A percentile compares a stretch with the other conserved stretches of the same genome.
Conservation (phyloP, 2,329 filamentous ascomycete species). For the Aspergillus eucalypticola region DNA sequence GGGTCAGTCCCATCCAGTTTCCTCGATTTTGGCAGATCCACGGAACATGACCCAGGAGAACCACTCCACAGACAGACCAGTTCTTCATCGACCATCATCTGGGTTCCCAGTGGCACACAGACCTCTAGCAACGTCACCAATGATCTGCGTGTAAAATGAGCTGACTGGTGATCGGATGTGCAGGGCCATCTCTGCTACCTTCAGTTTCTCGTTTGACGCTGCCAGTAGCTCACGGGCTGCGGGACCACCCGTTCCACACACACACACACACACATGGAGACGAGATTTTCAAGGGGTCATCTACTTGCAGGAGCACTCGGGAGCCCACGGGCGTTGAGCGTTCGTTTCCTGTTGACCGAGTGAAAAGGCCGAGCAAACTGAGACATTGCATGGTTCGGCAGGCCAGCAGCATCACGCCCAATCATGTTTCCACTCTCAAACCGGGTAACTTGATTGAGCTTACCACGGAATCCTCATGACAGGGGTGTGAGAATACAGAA, state of each 20-base stretch:
- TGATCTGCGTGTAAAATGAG: slow-evolving; percentile 4
- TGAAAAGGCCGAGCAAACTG: not conserved
- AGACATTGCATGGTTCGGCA: not conserved
- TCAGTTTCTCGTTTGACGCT: slow-evolving; percentile 1
- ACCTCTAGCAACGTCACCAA: slow-evolving; percentile 3
- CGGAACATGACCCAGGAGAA: not conserved
- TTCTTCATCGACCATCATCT: not conserved
- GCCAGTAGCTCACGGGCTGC: slow-evolving; percentile 6
- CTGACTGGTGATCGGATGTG: slow-evolving; percentile 6
- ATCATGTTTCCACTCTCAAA: no score
- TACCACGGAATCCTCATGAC: not conserved
- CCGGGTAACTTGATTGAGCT: not conserved
- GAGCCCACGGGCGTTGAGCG: not conserved
- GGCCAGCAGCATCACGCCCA: not conserved
- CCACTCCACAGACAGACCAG: not conserved
- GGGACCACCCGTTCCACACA: slow-evolving; percentile 8
- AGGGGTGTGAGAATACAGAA: not conserved
- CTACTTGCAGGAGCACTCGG: not conserved
- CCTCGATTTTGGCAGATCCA: not conserved
- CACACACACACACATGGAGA: slow-evolving; percentile 5
- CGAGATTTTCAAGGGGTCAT: slow-evolving; percentile 6
- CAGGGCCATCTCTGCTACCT: not conserved
- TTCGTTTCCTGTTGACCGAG: not conserved
- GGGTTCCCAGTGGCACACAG: not conserved
- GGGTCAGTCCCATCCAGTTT: not conserved